Conservation (phyloP, 2,329 filamentous ascomycete species). For the Calonectria pauciramosa region DNA sequence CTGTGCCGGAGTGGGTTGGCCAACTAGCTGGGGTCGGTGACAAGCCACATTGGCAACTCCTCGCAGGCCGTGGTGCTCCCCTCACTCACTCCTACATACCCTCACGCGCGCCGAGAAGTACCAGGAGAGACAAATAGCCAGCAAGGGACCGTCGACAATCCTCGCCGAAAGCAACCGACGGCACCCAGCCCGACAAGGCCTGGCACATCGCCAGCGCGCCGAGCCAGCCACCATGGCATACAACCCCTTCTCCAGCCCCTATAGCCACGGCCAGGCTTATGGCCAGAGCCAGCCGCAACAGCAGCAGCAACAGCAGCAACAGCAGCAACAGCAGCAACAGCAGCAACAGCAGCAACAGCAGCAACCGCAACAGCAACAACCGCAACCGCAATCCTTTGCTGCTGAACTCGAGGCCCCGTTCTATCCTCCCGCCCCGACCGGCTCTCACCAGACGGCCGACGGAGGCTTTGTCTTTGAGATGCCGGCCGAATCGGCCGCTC, state of each 20-base stretch:
- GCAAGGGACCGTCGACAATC: neutral
- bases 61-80: neutral
- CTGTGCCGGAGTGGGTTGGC: constrained; percentile 2
- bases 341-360: neutral
- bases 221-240: constrained; percentile 31
- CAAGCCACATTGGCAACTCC: constrained; percentile 19
- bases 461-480: constrained; percentile 50
- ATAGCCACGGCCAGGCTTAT: neutral
- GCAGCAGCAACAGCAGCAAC: neutral
- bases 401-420: constrained; percentile 49
- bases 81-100: constrained; percentile 11
- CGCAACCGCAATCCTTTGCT: constrained; percentile 33
- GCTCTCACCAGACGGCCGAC: constrained; percentile 35
- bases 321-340: neutral
- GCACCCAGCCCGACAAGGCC: constrained; percentile 10
- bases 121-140: constrained; percentile 1
- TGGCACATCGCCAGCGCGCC: constrained; percentile 14
- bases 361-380: neutral
- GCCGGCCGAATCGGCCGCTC: constrained; percentile 44
- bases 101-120: neutral
- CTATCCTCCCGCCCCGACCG: constrained; percentile 27
- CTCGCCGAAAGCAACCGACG: constrained; percentile 9
- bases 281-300: neutral
- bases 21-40: constrained; percentile 21
- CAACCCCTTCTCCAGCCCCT: constrained; percentile 30